Percentiles rank a stretch among this genome's conserved stretches.
Conservation (phyloP, 257 asterid species). For the Lycium barbarum region DNA sequence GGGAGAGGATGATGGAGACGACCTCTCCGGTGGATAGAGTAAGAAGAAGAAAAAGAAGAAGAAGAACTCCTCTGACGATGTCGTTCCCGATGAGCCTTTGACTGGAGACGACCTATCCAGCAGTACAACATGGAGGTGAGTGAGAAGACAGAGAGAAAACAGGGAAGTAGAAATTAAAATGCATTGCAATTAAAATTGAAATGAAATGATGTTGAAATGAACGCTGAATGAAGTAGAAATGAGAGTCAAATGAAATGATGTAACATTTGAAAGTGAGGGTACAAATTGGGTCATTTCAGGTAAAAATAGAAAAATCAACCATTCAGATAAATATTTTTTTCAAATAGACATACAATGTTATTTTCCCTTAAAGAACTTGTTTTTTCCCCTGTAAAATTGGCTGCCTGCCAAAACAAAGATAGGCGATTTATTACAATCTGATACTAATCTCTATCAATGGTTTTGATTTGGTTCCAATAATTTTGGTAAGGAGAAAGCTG, state of each 20-base stretch:
- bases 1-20: too few species aligned
- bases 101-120: too few species aligned
- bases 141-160: constrained; percentile 26
- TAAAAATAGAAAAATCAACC: too few species aligned
- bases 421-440: background rate
- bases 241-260: constrained; percentile 24
- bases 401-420: background rate
- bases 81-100: too few species aligned
- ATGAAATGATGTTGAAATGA: constrained; percentile 51
- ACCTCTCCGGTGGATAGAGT: too few species aligned
- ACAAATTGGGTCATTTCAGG: too few species aligned
- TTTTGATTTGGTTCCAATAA: background rate
- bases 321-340: too few species aligned
- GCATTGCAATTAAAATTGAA: constrained; percentile 44
- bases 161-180: constrained; percentile 45
- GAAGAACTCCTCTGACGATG: too few species aligned
- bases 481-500: background rate
- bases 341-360: too few species aligned
- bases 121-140: constrained; percentile 23
- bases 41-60: too few species aligned
- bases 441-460: background rate
- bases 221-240: constrained; percentile 49
- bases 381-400: background rate
- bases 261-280: constrained; percentile 19
- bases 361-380: too few species aligned